A percentile compares a stretch with the other conserved stretches of the same genome.
phyloP scores from a whole-genome alignment of 2,329 filamentous ascomycete genomes.

The Parasarocladium wereldwijsianum region DNA sequence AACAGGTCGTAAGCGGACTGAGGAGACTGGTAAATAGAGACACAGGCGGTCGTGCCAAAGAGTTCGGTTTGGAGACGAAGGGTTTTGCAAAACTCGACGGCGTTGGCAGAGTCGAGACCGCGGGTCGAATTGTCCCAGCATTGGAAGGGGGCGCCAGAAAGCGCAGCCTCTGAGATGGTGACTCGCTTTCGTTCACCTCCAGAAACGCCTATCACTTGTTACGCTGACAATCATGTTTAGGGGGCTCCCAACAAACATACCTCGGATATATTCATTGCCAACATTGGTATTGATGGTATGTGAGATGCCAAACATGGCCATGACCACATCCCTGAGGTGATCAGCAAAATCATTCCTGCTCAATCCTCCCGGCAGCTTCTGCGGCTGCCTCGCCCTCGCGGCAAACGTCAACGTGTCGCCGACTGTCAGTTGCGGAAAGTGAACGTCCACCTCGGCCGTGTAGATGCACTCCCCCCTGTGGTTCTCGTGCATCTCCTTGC shows the following conservation, averaged over 20 bases:
- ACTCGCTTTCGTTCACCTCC: slow-evolving; percentile 60
- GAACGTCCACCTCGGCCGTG: slow-evolving; percentile 70
- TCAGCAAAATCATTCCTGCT: slow-evolving; percentile 37
- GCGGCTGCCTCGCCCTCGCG: slow-evolving; percentile 52
- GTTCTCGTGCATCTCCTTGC: slow-evolving; percentile 60
- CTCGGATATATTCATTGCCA: slow-evolving; percentile 61
- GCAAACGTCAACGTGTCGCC: slow-evolving; percentile 70
- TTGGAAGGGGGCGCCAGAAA: slow-evolving; percentile 43
- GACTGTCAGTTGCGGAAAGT: slow-evolving; percentile 64
- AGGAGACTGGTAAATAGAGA: slow-evolving; percentile 62
- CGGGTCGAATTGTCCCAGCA: slow-evolving; percentile 62
- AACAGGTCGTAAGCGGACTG: slow-evolving; percentile 50
- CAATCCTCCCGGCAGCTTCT: slow-evolving; percentile 43
- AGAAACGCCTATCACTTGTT: too few species aligned
- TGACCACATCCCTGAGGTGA: slow-evolving; percentile 55
- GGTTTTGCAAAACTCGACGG: slow-evolving; percentile 60
- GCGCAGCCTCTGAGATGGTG: slow-evolving; percentile 44
- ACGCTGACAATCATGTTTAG: too few species aligned
- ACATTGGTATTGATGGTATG: slow-evolving; percentile 64
- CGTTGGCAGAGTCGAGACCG: slow-evolving; percentile 62
- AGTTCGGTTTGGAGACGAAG: slow-evolving; percentile 53
- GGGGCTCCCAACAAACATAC: slow-evolving; percentile 63
- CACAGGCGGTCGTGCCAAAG: slow-evolving; percentile 48
- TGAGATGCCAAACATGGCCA: slow-evolving; percentile 62
- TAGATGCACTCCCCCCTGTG: slow-evolving; percentile 81